Evolutionary conservation across 768 basidiomycete genomes (phyloP), one percentile per base, ranked within the genome.

Genomic region (Suillus americanus): DNA sequence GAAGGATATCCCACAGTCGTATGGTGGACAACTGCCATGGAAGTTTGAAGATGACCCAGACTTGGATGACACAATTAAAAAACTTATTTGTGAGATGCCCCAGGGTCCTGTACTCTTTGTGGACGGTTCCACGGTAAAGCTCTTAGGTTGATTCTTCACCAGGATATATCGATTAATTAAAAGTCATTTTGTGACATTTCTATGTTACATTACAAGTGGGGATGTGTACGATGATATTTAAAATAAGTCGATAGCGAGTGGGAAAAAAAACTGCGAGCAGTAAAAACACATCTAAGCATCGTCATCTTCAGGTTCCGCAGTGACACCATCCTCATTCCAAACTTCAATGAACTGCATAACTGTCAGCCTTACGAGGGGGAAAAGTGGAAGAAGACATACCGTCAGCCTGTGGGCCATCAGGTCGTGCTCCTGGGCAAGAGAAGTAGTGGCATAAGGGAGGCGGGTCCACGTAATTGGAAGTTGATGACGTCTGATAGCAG

Each of bases 291-390:
- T 78, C 18, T 65, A 82, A 51, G 75, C 69, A 46, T 78, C 70
- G 61, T 85, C 81, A 53, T 86, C 87, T 62, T 79, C 80, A 12
- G 83, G 84, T 74, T 93, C 91, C 4, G 84, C 87, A 16, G 81
- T 80, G 41, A 91, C 81, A 30, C 91, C 92, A 69, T 93, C 91
- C 71, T 90, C 91, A 61, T 88, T 89, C 90, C 91, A 94, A 61
- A 92, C 86, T 66, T 87, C 85, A 61, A 91, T 78, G 75, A 92
- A 90, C 89, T 93, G 45, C 9, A 35, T 28, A 23, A 48, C 45
- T 0, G 50, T 71, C 56, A 72, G 46, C 20, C 45, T 46, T n/a
- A 25, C 35, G n/a, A 5, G 16, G 16, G 6, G 16, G 6, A 14
- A 0, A 60, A 5, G 65, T 70, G 64, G 64, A 72, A 70, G 18